Evolutionary conservation across 2,329 filamentous ascomycete species (phyloP), one percentile per base, ranked within the genome.

Genomic region (Colletotrichum shisoi): DNA sequence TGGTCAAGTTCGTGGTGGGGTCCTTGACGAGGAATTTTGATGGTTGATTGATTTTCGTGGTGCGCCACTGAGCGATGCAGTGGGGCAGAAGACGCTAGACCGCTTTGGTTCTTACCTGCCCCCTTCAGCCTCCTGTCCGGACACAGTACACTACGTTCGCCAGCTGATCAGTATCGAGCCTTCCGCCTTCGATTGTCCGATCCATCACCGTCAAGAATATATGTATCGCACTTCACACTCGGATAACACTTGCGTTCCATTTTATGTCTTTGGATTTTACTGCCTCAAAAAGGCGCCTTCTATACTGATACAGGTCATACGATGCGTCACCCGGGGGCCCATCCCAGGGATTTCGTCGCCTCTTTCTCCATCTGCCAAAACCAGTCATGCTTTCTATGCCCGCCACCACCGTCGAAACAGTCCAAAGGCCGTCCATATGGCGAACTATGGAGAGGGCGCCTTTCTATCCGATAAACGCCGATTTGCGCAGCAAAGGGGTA

Each of bases 1-100:
- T 68, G 66, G 51, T 46, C 57, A 62, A 48, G 13, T 67, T 53
- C 51, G 57, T 68, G 63, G 66, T 68, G 66, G 66, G 66, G 66
- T 67, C 62, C n/a, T 9, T 27, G 12, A 48, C 15, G 62, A 68
- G 57, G 65, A 62, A 48, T 68, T 68, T 68, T 68, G 66, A 62
- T 59, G 49, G 45, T 67, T 63, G 64, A 56, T 67, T 57, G 53
- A 66, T 67, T 67, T 68, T 68, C 66, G 62, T 68, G 66, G 66
- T 68, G 66, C 57, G 66, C 45, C 66, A 62, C 66, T 44, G n/a
- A 62, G 57, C 57, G 54, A 40, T 62, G 34, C 37, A 62, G 65
- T 65, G 63, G 66, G 52, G 63, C 51, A 44, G 15, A 4, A 4
- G 57, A n/a, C 46, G 57, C 62, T 67, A 57, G 48, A 13, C 66